phyloP scores from a whole-genome alignment of 805 yeast genomes.

The Wickerhamomyces alni region DNA sequence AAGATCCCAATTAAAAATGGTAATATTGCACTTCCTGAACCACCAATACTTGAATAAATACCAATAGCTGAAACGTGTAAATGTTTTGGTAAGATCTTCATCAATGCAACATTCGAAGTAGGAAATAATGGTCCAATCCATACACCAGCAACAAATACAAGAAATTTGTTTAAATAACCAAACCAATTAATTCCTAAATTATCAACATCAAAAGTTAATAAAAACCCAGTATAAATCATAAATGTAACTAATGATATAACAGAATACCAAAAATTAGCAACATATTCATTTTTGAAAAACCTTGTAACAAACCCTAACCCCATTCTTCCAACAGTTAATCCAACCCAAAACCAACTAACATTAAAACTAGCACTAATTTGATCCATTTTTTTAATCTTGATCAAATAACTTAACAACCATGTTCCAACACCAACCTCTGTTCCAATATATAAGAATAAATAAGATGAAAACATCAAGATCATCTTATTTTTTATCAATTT shows the following conservation, averaged over 20 bases:
- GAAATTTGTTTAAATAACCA: conserved; percentile 3
- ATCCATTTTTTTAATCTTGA: conserved; percentile 46
- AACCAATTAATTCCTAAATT: background rate
- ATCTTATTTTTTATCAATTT: conserved; percentile 24
- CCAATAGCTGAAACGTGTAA: conserved; percentile 67
- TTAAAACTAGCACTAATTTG: conserved; percentile 49
- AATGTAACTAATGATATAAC: conserved; percentile 27
- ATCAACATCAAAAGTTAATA: background rate
- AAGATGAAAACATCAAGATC: conserved; percentile 45
- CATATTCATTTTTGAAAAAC: conserved; percentile 39
- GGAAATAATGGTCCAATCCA: conserved; percentile 71
- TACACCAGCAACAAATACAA: conserved; percentile 42
- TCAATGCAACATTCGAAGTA: conserved; percentile 58
- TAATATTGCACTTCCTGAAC: conserved; percentile 73
- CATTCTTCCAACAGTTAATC: conserved; percentile 62
- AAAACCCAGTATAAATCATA: conserved; percentile 13
- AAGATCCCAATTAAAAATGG: conserved; percentile 58
- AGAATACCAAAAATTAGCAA: conserved; percentile 29
- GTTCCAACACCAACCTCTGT: conserved; percentile 66
- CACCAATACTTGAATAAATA: conserved; percentile 71
- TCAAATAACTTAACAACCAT: conserved; percentile 62
- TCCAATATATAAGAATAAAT: conserved; percentile 60
- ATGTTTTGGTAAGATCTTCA: conserved; percentile 54
- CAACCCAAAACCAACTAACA: conserved; percentile 71
- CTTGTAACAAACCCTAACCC: conserved; percentile 49